These are phyloP conservation scores for Castanospermum australe DNA, from an alignment of 306 rosid genomes.

Conservation along the genomic window DNA sequence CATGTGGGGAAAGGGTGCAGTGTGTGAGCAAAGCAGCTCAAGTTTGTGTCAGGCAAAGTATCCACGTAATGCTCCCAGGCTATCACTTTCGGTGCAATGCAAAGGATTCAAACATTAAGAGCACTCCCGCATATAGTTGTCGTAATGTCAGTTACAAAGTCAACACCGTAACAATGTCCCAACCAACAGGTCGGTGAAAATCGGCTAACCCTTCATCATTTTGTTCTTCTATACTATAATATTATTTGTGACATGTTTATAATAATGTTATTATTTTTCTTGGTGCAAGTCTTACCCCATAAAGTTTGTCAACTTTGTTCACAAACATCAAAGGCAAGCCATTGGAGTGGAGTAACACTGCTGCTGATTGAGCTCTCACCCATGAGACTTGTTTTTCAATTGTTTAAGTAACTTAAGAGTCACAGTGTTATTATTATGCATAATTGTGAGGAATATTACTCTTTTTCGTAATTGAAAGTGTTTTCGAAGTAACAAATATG, in stretches of 20 bases:
- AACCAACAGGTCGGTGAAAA: conserved; percentile 48
- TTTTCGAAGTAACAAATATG: neutral
- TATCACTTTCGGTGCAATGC: conserved; percentile 56
- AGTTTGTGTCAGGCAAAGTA: conserved; percentile 8
- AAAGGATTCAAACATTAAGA: conserved; percentile 10
- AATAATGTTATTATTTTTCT: neutral
- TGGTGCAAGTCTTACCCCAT: neutral
- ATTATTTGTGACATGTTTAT: neutral
- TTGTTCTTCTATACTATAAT: neutral
- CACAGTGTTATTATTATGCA: neutral
- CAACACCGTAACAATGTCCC: conserved; percentile 39
- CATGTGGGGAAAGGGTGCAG: neutral
- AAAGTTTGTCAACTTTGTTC: neutral
- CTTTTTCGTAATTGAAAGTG: neutral
- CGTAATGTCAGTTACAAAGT: conserved; percentile 31
- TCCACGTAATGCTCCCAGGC: conserved; percentile 27
- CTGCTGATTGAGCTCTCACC: neutral
- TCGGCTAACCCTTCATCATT: conserved; percentile 31
- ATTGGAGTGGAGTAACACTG: neutral
- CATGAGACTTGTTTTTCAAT: neutral
- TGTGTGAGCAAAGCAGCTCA: conserved; percentile 3
- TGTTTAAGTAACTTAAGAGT: neutral
- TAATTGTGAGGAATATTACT: neutral
- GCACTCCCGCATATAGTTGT: conserved; percentile 15
- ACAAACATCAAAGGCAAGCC: neutral